These are phyloP conservation scores for Bassia scoparia DNA, from an alignment of 148 eudicot genomes.

Conservation along the genomic window DNA sequence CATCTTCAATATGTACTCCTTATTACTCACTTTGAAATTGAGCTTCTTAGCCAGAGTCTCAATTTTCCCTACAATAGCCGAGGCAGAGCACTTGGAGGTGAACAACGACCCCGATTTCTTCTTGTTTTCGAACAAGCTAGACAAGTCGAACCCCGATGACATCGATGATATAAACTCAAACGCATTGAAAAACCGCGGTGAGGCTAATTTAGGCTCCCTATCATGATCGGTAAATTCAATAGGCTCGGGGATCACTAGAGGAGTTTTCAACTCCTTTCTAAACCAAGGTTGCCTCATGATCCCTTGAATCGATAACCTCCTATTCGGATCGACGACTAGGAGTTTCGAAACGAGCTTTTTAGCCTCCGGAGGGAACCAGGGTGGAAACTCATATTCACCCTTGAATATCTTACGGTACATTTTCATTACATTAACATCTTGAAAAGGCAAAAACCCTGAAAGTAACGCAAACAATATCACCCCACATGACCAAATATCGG, in stretches of 20 bases:
- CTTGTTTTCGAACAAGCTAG: constrained; percentile 52
- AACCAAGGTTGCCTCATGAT: constrained; percentile 62
- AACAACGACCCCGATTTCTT: constrained; percentile 47
- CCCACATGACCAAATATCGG: constrained; percentile 83
- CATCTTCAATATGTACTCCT: constrained; percentile 55
- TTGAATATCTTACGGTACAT: constrained; percentile 64
- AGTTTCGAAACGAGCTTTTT: constrained; percentile 53
- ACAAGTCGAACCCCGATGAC: constrained; percentile 86
- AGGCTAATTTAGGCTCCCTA: constrained; percentile 29
- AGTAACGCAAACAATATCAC: constrained; percentile 52
- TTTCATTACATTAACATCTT: constrained; percentile 56
- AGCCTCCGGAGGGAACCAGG: constrained; percentile 58
- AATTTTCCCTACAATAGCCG: constrained; percentile 40
- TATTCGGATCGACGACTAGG: constrained; percentile 46
- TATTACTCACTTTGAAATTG: constrained; percentile 37
- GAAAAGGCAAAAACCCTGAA: constrained; percentile 68
- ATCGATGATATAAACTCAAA: constrained; percentile 83
- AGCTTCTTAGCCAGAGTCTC: constrained; percentile 47
- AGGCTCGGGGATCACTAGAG: constrained; percentile 18
- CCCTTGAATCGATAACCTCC: constrained; percentile 44
- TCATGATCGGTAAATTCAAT: background rate
- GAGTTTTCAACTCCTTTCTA: constrained; percentile 32
- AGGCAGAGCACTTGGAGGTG: constrained; percentile 56
- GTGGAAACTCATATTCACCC: constrained; percentile 54
- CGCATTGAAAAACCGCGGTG: constrained; percentile 70